Conservation (phyloP, 495 filamentous ascomycete genomes). For the Penicillium canariense region DNA sequence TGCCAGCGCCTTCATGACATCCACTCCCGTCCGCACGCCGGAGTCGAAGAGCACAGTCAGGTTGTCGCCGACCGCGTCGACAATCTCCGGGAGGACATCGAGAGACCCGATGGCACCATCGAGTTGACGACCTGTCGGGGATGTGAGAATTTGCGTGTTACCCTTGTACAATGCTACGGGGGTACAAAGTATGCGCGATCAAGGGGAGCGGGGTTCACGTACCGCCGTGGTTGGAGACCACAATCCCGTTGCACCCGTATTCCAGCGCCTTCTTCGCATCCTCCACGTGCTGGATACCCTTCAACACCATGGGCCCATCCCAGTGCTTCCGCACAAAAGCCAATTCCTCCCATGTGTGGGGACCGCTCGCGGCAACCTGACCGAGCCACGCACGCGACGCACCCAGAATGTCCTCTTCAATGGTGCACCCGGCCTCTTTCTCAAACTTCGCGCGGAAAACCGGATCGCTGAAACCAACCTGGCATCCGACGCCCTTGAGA, state of each 20-base stretch:
- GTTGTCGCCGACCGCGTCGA: conserved; percentile 53
- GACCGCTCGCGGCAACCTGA: conserved; percentile 47
- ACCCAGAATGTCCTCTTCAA: conserved; percentile 49
- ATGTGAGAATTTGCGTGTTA: not conserved
- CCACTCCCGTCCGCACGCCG: conserved; percentile 58
- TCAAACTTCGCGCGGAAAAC: conserved; percentile 58
- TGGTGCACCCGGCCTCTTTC: conserved; percentile 40
- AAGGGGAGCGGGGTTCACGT: conserved; percentile 11
- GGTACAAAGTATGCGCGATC: not conserved
- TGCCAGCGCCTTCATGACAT: conserved; percentile 82
- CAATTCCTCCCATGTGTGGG: conserved; percentile 60
- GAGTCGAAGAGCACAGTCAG: conserved; percentile 63
- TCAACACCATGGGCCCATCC: conserved; percentile 57
- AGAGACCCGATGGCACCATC: conserved; percentile 64
- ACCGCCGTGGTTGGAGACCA: conserved; percentile 57
- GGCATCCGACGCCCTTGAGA: conserved; percentile 42
- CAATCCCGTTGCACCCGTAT: conserved; percentile 50
- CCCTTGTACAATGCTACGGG: not conserved
- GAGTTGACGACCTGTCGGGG: conserved; percentile 58
- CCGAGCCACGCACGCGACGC: conserved; percentile 50
- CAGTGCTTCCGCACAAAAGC: conserved; percentile 54
- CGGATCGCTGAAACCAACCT: conserved; percentile 54
- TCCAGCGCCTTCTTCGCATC: conserved; percentile 49
- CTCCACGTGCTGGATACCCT: conserved; percentile 50
- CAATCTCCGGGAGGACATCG: conserved; percentile 64